A percentile compares a stretch with the other conserved stretches of the same genome.
Evolutionary conservation across 225 moss, liverwort and hornwort genomes (phyloP).

Genomic region (Pseudisothecium myosuroides): DNA sequence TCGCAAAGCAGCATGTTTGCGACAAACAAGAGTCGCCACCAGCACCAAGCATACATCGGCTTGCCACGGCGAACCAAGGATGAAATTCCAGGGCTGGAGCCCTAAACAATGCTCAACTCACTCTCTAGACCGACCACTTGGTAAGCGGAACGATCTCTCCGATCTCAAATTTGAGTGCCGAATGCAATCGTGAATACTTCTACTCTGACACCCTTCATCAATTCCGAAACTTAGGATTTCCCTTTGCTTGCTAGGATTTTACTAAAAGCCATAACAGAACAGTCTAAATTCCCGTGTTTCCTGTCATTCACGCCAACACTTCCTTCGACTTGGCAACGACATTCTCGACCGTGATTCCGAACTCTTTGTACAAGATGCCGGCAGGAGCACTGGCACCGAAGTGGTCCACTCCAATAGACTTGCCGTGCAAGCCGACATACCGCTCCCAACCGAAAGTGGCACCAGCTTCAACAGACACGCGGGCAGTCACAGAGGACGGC

Average conservation of each 20-base stretch:
- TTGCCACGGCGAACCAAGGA: not conserved
- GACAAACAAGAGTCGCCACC: not conserved
- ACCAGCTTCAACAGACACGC: conserved; percentile 71
- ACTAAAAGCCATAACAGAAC: not conserved
- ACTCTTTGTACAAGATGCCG: conserved; percentile 54
- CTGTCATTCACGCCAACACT: conserved; percentile 1
- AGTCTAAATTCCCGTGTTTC: not conserved
- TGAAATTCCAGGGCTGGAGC: not conserved
- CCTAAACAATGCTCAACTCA: not conserved
- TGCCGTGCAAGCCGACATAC: conserved; percentile 43
- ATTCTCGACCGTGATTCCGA: conserved; percentile 58
- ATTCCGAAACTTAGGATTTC: not conserved
- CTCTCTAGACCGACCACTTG: not conserved
- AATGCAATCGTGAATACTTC: not conserved
- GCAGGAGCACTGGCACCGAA: conserved; percentile 75
- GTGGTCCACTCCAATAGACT: conserved; percentile 46
- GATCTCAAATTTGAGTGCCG: not conserved
- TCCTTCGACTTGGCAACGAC: conserved; percentile 66
- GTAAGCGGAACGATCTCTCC: not conserved
- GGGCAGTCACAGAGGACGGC: conserved; percentile 48
- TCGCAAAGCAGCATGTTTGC: not conserved
- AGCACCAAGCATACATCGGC: not conserved
- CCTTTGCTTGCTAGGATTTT: not conserved
- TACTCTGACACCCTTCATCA: not conserved
- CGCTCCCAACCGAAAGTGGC: conserved; percentile 81